Evolutionary conservation across 495 filamentous ascomycete genomes (phyloP), one percentile per base, ranked within the genome.

Genomic region (Xylaria palmicola): DNA sequence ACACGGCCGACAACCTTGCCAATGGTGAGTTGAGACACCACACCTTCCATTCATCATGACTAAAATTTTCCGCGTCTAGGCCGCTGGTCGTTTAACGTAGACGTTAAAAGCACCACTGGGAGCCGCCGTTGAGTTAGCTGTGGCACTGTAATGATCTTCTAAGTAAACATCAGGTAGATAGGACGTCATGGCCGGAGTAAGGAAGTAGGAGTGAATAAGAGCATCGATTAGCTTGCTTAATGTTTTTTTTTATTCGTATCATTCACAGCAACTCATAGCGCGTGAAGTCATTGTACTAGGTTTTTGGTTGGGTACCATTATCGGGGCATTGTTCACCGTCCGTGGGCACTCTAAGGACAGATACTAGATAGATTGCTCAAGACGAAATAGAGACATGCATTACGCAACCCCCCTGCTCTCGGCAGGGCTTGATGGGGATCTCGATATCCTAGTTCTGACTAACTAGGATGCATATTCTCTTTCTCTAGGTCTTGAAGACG

Each of bases 1-100:
- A 97, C 64, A 98, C 94, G 15, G 95, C 94, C 2, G 88, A 93
- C 59, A 94, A 93, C 68, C 78, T 98, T 49, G 90, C 89, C 65
- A 85, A 88, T 69, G 90, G 94, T 94, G 78, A 76, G 90, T 81
- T 26, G 10, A 1, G 7, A 37, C 0, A 6, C 19, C 12, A 15
- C n/a, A 17, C 59, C 3, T 56, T 2, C 27, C 7, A 10, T 20
- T 22, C 60, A 58, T 59, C 1, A 3, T 20, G 45, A 36, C 47
- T 60, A 45, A 60, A 10, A 32, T 6, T 26, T 36, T 27, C 24
- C 6, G 62, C 60, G 20, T 29, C 19, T 58, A 81, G 79, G 77
- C 6, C 72, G 68, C 4, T 81, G 79, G 79, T 75, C 68, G 6
- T 81, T 81, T 30, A 80, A 80, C 52, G 67, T 77, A 1, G 79